These are phyloP conservation scores for Diaporthe australafricana DNA, from an alignment of 2,329 filamentous ascomycete genomes.

Conservation along the genomic window DNA sequence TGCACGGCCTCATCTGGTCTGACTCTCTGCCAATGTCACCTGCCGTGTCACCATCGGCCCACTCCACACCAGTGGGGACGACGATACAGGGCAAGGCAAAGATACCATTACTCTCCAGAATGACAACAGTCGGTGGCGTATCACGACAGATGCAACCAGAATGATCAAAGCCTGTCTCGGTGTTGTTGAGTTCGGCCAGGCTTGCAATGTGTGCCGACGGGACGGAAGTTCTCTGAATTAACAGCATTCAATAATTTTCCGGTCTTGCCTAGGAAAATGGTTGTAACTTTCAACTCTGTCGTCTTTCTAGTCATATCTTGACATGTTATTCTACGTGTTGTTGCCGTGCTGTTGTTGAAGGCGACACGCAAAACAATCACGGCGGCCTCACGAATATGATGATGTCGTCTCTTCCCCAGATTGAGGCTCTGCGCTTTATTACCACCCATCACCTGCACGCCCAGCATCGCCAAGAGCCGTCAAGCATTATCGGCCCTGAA, in stretches of 20 bases:
- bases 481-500: neutral
- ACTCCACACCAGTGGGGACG: neutral
- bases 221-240: neutral
- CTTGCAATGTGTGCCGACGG: too few species aligned
- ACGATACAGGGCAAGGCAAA: neutral
- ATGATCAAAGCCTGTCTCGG: neutral
- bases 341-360: too few species aligned
- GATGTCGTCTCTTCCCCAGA: neutral
- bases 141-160: slow-evolving; percentile 15
- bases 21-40: neutral
- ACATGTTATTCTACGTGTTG: neutral
- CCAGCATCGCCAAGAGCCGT: slow-evolving; percentile 8
- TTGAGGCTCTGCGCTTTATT: slow-evolving; percentile 17
- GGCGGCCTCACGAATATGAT: neutral
- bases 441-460: slow-evolving; percentile 16
- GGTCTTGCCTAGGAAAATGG: neutral
- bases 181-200: neutral
- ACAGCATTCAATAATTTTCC: too few species aligned
- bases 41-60: neutral
- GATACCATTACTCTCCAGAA: slow-evolving; percentile 7
- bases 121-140: neutral
- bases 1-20: neutral
- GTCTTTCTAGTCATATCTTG: neutral
- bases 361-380: neutral
- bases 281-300: too few species aligned